These are phyloP conservation scores for Exophiala viscosa DNA, from an alignment of 2,329 filamentous ascomycete species.

Conservation along the genomic window DNA sequence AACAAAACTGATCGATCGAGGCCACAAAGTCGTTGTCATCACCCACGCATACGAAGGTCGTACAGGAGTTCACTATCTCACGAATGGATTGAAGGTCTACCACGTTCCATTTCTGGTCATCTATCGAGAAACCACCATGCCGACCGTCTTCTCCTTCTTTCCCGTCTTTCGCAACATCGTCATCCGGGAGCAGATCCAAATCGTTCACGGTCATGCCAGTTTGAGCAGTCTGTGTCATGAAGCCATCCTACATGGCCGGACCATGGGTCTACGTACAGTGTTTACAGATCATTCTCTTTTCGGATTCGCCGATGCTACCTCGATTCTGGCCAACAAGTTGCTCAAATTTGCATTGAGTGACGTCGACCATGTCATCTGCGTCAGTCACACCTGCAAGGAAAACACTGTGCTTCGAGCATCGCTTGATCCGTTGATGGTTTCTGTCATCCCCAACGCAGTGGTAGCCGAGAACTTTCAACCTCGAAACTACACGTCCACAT, in stretches of 20 bases:
- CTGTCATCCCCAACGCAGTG: constrained; percentile 94
- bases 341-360: constrained; percentile 95
- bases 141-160: constrained; percentile 97
- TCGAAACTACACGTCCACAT: constrained; percentile 50
- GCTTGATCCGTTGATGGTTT: constrained; percentile 93
- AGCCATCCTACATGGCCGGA: constrained; percentile 87
- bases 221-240: constrained; percentile 92
- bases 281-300: constrained; percentile 98
- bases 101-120: constrained; percentile 95
- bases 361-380: constrained; percentile 96
- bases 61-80: constrained; percentile 89
- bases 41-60: constrained; percentile 91
- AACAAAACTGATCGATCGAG: constrained; percentile 93
- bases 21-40: constrained; percentile 96
- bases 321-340: constrained; percentile 94
- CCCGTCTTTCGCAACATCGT: constrained; percentile 96
- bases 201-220: constrained; percentile 95
- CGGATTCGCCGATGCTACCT: constrained; percentile 92
- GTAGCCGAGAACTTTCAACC: constrained; percentile 95
- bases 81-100: constrained; percentile 97
- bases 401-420: constrained; percentile 94
- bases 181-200: constrained; percentile 89
- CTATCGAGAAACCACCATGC: constrained; percentile 88
- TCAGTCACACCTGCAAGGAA: constrained; percentile 98
- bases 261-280: constrained; percentile 92